Conservation (phyloP, 106 monocot species). For the Xerophyta viscosa region DNA sequence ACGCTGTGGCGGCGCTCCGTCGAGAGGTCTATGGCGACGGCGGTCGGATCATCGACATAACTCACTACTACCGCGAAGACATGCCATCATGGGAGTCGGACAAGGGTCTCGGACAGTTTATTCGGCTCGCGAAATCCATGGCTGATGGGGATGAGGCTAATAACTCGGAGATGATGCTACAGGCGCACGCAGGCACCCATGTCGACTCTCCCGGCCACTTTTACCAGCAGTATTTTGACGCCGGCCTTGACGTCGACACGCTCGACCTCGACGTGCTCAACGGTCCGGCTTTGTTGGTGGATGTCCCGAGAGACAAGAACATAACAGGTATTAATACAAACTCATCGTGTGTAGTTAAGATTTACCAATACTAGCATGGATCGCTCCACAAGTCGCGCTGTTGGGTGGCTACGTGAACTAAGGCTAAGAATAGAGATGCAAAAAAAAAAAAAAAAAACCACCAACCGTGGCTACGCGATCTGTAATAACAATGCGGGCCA, state of each 20-base stretch:
- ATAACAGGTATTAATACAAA: constrained; percentile 3
- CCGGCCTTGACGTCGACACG: constrained; percentile 86
- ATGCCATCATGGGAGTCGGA: constrained; percentile 55
- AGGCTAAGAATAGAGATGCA: too few species aligned
- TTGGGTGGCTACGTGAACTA: too few species aligned
- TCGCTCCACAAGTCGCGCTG: too few species aligned
- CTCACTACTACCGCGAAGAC: constrained; percentile 57
- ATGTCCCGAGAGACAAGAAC: constrained; percentile 15
- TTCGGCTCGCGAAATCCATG: constrained; percentile 64
- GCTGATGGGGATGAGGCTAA: constrained; percentile 67
- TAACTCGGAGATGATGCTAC: constrained; percentile 63
- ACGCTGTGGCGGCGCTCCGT: constrained; percentile 13
- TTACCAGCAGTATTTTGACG: constrained; percentile 81
- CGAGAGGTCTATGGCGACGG: constrained; percentile 33
- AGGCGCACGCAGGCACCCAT: constrained; percentile 75
- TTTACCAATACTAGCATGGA: too few species aligned
- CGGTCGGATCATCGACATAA: constrained; percentile 86
- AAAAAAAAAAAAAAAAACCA: too few species aligned
- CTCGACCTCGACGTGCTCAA: constrained; percentile 81
- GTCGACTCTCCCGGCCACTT: constrained; percentile 92
- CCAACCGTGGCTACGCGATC: too few species aligned
- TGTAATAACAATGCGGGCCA: too few species aligned
- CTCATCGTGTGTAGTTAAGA: too few species aligned
- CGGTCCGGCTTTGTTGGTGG: constrained; percentile 23
- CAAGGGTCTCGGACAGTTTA: constrained; percentile 62